Conservation (phyloP, 768 basidiomycete species). For the Hebeloma cylindrosporum region DNA sequence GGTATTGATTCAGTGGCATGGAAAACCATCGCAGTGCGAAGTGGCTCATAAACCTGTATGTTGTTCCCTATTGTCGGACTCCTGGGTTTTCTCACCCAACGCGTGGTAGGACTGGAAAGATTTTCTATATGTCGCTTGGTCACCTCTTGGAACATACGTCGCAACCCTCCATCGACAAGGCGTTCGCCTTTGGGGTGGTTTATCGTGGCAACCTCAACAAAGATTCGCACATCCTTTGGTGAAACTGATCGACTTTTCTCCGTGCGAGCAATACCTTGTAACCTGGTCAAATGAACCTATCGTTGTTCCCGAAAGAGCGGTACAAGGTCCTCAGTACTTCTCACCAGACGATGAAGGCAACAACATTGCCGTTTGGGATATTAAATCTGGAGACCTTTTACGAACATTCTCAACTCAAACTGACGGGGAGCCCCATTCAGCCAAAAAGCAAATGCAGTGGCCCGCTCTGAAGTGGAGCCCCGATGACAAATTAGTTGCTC, state of each 20-base stretch:
- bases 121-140: conserved; percentile 92
- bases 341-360: conserved; percentile 96
- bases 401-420: conserved; percentile 80
- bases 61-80: conserved; percentile 12
- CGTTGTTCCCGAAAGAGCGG: conserved; percentile 74
- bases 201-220: conserved; percentile 84
- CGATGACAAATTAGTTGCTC: conserved; percentile 92
- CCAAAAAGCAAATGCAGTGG: conserved; percentile 89
- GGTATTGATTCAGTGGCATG: conserved; percentile 90
- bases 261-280: conserved; percentile 93
- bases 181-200: conserved; percentile 93
- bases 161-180: conserved; percentile 94
- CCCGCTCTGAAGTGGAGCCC: conserved; percentile 96
- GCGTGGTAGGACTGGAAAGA: conserved; percentile 86
- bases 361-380: conserved; percentile 97
- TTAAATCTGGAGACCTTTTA: conserved; percentile 88
- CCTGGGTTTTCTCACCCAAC: conserved; percentile 12
- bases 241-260: conserved; percentile 95
- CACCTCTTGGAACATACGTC: conserved; percentile 92
- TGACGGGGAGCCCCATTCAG: conserved; percentile 55
- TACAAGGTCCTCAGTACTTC: conserved; percentile 83
- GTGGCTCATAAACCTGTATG: conserved; percentile 76
- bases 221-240: conserved; percentile 95
- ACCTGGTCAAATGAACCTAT: conserved; percentile 98
- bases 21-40: conserved; percentile 85